Percentiles rank a stretch among this genome's conserved stretches.
phyloP scores from a whole-genome alignment of 129 eudicot genomes.

The Flaveria robusta region DNA sequence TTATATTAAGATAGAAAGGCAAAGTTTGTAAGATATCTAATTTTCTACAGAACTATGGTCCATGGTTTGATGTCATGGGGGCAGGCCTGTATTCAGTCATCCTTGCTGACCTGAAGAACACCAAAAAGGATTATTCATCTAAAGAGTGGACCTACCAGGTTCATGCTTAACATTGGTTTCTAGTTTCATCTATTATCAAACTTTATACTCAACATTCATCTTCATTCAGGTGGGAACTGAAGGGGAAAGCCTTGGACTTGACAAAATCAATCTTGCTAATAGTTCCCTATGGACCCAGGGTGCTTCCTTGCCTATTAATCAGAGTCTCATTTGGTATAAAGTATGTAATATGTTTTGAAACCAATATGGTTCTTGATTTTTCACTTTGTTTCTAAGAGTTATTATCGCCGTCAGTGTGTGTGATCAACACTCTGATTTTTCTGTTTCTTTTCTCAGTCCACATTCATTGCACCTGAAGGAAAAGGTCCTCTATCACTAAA shows the following conservation, averaged over 20 bases:
- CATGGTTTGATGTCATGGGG: slow-evolving; percentile 78
- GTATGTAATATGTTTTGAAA: slow-evolving; percentile 30
- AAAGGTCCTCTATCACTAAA: slow-evolving; percentile 62
- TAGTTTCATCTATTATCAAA: not conserved
- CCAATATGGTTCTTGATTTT: no score
- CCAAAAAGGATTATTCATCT: slow-evolving; percentile 52
- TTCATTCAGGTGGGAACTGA: slow-evolving; percentile 68
- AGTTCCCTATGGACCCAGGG: slow-evolving; percentile 67
- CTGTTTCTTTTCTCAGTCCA: slow-evolving; percentile 41
- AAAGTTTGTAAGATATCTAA: not conserved
- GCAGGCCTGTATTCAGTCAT: slow-evolving; percentile 67
- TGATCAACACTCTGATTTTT: slow-evolving; percentile 14
- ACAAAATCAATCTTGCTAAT: slow-evolving; percentile 55
- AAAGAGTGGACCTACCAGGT: slow-evolving; percentile 83
- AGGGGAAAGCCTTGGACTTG: slow-evolving; percentile 75
- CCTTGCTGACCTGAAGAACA: slow-evolving; percentile 42
- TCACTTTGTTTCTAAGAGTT: no score
- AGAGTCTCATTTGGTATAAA: slow-evolving; percentile 79
- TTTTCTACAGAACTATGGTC: slow-evolving; percentile 66
- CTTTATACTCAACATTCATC: slow-evolving; percentile 3
- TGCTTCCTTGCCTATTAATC: slow-evolving; percentile 42
- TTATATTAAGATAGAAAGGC: not conserved
- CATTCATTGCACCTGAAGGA: slow-evolving; percentile 67
- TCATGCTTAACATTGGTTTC: not conserved
- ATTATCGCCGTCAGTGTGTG: not conserved